phyloP scores from a whole-genome alignment of 768 basidiomycete species.

The Pholiota conissans region DNA sequence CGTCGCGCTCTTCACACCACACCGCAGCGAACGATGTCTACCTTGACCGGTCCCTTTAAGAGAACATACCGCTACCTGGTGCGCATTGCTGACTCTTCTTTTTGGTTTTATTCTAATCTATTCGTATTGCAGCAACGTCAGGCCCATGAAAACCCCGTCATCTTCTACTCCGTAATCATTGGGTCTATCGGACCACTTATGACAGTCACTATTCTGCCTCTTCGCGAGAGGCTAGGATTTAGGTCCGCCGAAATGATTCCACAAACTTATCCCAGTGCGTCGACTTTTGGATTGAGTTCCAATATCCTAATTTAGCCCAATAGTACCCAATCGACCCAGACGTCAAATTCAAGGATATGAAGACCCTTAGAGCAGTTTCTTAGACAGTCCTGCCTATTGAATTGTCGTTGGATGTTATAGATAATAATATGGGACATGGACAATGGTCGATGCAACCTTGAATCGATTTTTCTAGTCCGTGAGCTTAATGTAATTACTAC shows the following conservation, averaged over 20 bases:
- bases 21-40: conserved; percentile 36
- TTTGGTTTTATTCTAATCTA: background rate
- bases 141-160: conserved; percentile 88
- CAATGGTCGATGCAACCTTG: too few relatives aligned
- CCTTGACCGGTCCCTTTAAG: conserved; percentile 46
- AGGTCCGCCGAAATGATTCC: conserved; percentile 69
- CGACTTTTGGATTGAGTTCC: background rate
- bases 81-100: conserved; percentile 6
- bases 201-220: conserved; percentile 74
- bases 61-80: conserved; percentile 54
- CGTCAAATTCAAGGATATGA: conserved; percentile 75
- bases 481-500: background rate
- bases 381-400: background rate
- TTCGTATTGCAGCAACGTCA: conserved; percentile 68
- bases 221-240: conserved; percentile 75
- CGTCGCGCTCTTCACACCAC: conserved; percentile 2
- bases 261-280: conserved; percentile 77
- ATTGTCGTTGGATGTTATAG: background rate
- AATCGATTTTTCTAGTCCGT: too few relatives aligned
- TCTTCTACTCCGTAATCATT: conserved; percentile 83
- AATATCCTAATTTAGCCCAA: background rate
- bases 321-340: conserved; percentile 74
- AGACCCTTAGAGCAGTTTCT: conserved; percentile 39
- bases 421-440: background rate
- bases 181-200: conserved; percentile 76